Percentiles rank a stretch among this genome's conserved stretches.
Evolutionary conservation across 2,329 filamentous ascomycete genomes (phyloP).

Genomic region (Penicillium fuscoglaucum): DNA sequence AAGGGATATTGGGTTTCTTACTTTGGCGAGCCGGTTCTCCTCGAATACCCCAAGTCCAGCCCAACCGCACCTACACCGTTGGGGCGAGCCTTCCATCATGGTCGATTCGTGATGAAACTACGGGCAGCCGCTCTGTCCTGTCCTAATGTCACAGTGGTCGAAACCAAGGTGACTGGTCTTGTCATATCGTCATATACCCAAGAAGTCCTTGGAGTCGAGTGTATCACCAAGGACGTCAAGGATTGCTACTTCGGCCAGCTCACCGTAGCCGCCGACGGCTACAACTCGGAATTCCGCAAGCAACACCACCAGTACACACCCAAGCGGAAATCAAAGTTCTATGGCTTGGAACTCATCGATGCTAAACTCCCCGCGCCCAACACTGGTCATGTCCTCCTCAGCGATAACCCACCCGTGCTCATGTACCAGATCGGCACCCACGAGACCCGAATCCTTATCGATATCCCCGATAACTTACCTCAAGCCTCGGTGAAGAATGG

Average conservation of each 20-base stretch:
- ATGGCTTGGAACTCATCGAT: slow-evolving; percentile 88
- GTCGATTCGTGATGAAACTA: slow-evolving; percentile 82
- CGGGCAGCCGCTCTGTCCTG: slow-evolving; percentile 71
- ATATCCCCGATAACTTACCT: slow-evolving; percentile 76
- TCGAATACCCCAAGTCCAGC: slow-evolving; percentile 72
- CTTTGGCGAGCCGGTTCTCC: slow-evolving; percentile 68
- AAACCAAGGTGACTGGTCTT: slow-evolving; percentile 79
- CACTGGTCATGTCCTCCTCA: slow-evolving; percentile 86
- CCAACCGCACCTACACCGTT: slow-evolving; percentile 57
- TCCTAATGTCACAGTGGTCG: slow-evolving; percentile 84
- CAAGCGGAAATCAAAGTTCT: slow-evolving; percentile 81
- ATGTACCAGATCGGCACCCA: slow-evolving; percentile 96
- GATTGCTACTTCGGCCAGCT: slow-evolving; percentile 87
- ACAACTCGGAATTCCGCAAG: slow-evolving; percentile 87
- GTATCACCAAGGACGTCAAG: slow-evolving; percentile 61
- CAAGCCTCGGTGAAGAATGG: slow-evolving; percentile 72
- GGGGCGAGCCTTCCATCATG: slow-evolving; percentile 88
- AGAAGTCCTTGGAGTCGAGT: slow-evolving; percentile 81
- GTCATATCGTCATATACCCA: slow-evolving; percentile 68
- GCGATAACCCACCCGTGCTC: slow-evolving; percentile 73
- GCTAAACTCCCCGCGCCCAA: slow-evolving; percentile 71
- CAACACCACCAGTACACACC: slow-evolving; percentile 68
- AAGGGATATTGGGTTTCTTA: slow-evolving; percentile 88
- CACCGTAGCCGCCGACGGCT: slow-evolving; percentile 89
- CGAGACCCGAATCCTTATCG: slow-evolving; percentile 87